These are phyloP conservation scores for Mucor indicus DNA, from an alignment of 371 early-diverging fungal species.

Conservation along the genomic window DNA sequence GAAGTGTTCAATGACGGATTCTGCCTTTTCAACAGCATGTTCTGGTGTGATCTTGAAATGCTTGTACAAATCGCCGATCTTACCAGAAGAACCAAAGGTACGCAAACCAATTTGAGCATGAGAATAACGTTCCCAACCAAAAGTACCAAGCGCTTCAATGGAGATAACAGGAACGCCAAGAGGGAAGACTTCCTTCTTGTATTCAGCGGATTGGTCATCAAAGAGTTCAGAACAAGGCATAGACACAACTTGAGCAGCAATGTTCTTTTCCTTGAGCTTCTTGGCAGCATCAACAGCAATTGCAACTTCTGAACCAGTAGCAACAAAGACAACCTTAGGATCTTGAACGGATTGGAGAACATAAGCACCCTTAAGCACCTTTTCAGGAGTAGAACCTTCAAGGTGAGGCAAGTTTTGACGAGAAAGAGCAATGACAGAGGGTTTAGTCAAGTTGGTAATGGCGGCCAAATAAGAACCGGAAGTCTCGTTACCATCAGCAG, in stretches of 20 bases:
- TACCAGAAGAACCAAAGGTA: conserved; percentile 88
- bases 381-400: conserved; percentile 78
- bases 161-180: conserved; percentile 78
- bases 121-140: conserved; percentile 95
- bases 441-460: conserved; percentile 62
- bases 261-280: conserved; percentile 55
- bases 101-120: conserved; percentile 90
- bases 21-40: conserved; percentile 23
- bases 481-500: conserved; percentile 96
- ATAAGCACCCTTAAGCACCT: conserved; percentile 76
- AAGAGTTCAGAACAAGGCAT: conserved; percentile 97
- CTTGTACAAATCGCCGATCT: conserved; percentile 20
- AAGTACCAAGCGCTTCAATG: conserved; percentile 91
- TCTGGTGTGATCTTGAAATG: conserved; percentile 27
- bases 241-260: conserved; percentile 86
- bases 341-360: conserved; percentile 61
- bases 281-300: conserved; percentile 87
- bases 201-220: conserved; percentile 85
- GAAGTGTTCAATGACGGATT: conserved; percentile 20
- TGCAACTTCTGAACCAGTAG: conserved; percentile 95
- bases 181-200: conserved; percentile 82
- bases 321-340: conserved; percentile 70
- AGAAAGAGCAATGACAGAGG: conserved; percentile 88
- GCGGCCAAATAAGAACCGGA: conserved; percentile 90
- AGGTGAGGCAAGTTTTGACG: conserved; percentile 96